Conservation (phyloP, 176 grass and related monocot species). For the Oryza coarctata region DNA sequence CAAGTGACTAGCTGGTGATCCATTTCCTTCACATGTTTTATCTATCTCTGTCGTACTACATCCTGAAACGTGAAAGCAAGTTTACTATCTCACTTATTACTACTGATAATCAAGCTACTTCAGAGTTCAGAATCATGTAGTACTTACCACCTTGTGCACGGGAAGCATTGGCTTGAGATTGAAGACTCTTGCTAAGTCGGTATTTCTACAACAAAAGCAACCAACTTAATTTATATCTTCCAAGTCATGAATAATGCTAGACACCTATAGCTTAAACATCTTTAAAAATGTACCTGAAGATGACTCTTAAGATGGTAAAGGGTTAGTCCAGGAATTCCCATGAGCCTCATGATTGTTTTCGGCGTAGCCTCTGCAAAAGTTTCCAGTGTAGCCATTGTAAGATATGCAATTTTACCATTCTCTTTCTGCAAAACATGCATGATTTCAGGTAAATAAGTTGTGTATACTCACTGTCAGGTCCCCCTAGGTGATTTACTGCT, state of each 20-base stretch:
- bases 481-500: conserved; percentile 78
- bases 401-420: not conserved
- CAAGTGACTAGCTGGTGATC: conserved; percentile 41
- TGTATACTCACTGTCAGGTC: conserved; percentile 78
- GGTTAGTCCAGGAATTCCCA: conserved; percentile 92
- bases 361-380: conserved; percentile 81
- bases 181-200: conserved; percentile 81
- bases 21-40: conserved; percentile 52
- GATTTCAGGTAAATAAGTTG: not conserved
- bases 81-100: conserved; percentile 19
- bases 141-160: conserved; percentile 56
- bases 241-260: conserved; percentile 30
- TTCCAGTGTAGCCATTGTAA: not conserved
- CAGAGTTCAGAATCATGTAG: not conserved
- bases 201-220: conserved; percentile 65
- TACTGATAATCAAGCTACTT: not conserved
- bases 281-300: conserved; percentile 64
- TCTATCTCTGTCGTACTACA: conserved; percentile 38
- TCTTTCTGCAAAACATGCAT: not conserved
- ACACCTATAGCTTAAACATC: not conserved
- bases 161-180: conserved; percentile 51
- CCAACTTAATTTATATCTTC: conserved; percentile 19
- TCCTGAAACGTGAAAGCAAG: conserved; percentile 35
- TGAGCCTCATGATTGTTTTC: conserved; percentile 84
- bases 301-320: conserved; percentile 98